Base-by-base conservation (phyloP, 228 moss, liverwort and hornwort species). In the Sphagnum fallax region DNA sequence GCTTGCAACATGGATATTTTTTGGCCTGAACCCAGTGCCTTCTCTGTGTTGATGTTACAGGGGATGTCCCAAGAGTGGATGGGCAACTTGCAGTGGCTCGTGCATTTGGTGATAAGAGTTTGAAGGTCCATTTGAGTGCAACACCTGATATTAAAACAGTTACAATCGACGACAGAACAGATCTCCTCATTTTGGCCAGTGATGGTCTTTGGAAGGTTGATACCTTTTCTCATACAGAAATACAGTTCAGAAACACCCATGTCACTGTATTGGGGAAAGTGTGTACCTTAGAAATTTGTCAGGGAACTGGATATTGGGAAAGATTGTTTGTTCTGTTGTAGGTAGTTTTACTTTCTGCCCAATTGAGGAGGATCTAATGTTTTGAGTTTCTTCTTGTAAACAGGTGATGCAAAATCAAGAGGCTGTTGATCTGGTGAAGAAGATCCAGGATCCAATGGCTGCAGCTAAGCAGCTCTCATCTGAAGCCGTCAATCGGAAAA, bases 171-270 rank as follows among this genome's bases (percentile, higher is more conserved):
- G 77, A 72, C 0, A 75, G 74, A 7, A 85, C 76, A 8, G 97
- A 98, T 69, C 64, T 90, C 67, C 93, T 98, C 60, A 98, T 98
- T 69, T 76, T 98, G 51, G 97, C 97, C 51, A 98, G 97, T 70
- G 97, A 98, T 52, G 97, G 97, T 47, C 87, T 98, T 8, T 98
- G 97, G 97, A 98, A 98, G 97, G 97, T 97, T n/a, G 66, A 71
- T 69, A 55, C 15, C 64, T 16, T 16, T 16, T 16, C 16, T 52
- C 51, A 55, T 8, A 12, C 12, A 55, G 55, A 55, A 47, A 52
- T 62, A 47, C 2, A 32, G 32, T 32, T 32, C 32, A 32, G 32
- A 32, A 32, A 32, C 32, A 32, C 32, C 32, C 32, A 3, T 32
- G 32, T 32, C 2, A 32, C 32, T 32, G 32, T 32, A 32, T 32